phyloP scores from a whole-genome alignment of 257 asterid species.

The Avicennia marina region DNA sequence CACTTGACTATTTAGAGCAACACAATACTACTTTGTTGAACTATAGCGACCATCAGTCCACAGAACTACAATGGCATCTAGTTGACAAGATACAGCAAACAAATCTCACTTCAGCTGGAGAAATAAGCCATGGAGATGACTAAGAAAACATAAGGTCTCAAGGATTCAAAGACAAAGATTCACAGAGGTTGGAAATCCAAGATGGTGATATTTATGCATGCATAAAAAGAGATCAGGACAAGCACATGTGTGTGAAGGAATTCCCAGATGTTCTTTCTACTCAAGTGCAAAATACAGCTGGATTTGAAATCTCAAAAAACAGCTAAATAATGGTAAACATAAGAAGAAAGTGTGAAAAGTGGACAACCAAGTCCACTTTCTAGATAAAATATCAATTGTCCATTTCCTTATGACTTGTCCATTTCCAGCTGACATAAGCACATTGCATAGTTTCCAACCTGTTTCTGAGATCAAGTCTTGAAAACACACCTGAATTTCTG shows the following conservation, averaged over 20 bases:
- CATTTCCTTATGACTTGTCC: background rate
- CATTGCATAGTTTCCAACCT: background rate
- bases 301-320: background rate
- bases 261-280: background rate
- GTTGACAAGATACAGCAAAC: too few relatives aligned
- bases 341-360: too few relatives aligned
- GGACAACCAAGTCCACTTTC: background rate
- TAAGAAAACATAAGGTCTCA: too few relatives aligned
- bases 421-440: background rate
- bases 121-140: too few relatives aligned
- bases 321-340: background rate
- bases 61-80: too few relatives aligned
- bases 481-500: conserved; percentile 65
- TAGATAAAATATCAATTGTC: background rate
- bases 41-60: too few relatives aligned
- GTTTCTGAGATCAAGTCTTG: background rate
- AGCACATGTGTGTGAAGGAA: background rate
- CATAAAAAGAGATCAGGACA: too few relatives aligned
- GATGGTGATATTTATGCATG: too few relatives aligned
- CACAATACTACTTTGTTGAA: background rate
- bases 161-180: too few relatives aligned
- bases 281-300: background rate
- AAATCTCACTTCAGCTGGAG: too few relatives aligned
- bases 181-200: too few relatives aligned
- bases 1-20: background rate